A percentile compares a stretch with the other conserved stretches of the same genome.
Conservation (phyloP, 371 early-diverging fungal species). For the Smittium mucronatum region DNA sequence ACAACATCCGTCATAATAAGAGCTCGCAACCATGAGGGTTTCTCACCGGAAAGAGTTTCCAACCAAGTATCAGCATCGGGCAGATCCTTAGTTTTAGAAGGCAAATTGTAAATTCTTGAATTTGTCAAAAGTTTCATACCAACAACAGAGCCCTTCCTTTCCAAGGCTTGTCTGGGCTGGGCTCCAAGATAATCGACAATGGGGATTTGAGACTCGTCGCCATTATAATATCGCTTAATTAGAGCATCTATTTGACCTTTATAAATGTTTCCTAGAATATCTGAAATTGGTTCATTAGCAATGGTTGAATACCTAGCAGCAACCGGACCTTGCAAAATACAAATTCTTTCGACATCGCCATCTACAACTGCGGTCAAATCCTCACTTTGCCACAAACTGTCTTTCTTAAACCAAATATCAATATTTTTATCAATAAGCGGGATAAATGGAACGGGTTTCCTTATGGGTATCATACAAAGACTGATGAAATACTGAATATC, state of each 20-base stretch:
- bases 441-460: conserved; percentile 88
- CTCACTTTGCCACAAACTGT: conserved; percentile 92
- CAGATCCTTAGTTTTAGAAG: conserved; percentile 27
- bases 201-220: conserved; percentile 51
- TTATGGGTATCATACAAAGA: conserved; percentile 63
- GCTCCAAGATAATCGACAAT: conserved; percentile 72
- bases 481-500: conserved; percentile 82
- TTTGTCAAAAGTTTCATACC: conserved; percentile 14
- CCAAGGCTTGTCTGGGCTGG: conserved; percentile 12
- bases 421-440: conserved; percentile 85
- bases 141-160: conserved; percentile 9
- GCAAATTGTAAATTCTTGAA: conserved; percentile 17
- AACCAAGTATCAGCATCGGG: conserved; percentile 62
- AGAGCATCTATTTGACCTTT: conserved; percentile 63
- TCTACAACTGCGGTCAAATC: conserved; percentile 80
- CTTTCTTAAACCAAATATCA: conserved; percentile 93
- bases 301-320: conserved; percentile 67
- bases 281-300: conserved; percentile 77
- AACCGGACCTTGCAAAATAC: conserved; percentile 89
- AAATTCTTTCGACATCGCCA: conserved; percentile 82
- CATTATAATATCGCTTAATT: conserved; percentile 63
- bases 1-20: conserved; percentile 66
- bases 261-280: conserved; percentile 81
- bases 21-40: conserved; percentile 75
- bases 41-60: conserved; percentile 54